Evolutionary conservation across 805 yeast genomes (phyloP), one percentile per base, ranked within the genome.

Genomic region (Lipomyces anomalus): DNA sequence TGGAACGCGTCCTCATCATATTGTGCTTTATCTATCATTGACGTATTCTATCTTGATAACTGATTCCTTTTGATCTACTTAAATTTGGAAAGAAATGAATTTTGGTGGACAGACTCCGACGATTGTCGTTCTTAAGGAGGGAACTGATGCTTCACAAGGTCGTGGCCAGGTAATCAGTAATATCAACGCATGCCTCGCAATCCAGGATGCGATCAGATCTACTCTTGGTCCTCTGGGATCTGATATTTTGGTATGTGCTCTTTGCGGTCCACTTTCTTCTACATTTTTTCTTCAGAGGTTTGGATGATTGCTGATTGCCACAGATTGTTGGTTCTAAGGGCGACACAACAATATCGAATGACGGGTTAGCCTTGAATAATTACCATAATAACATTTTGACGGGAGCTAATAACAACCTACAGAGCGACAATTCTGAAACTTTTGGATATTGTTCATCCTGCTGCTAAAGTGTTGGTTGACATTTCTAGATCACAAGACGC

Each of bases 191-290:
- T 92, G 98, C 68, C 66, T 90, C 52, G 97, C 98, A 24, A 86
- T 92, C 54, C 97, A 92, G 70, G 98, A 92, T 57, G 87, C 97
- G 24, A 73, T 92, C 60, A 82, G 84, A 58, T 88, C 97, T 42
- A 92, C 99, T 0, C 73, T 92, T 55, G 99, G 99, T 3, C 99
- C 99, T 39, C 75, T 92, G 58, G 99, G 99, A 22, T 85, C 95
- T 28, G 99, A 92, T 67, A 89, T 90, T 54, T 72, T 92, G 62
- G 59, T 55, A 43, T 22, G 58, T 40, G 6, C 4, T 3, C 3
- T 13, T 9, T 3, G 11, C 7, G 5, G 22, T 17, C 16, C 11
- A n/a, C 21, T 3, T 13, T 9, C 16, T 26, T 21, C 7, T 26
- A 6, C 17, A 18, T 20, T 16, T 32, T 6, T 26, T 33, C 16